Evolutionary conservation across 331 rosid genomes (phyloP).

Genomic region (Malus hybrid): DNA sequence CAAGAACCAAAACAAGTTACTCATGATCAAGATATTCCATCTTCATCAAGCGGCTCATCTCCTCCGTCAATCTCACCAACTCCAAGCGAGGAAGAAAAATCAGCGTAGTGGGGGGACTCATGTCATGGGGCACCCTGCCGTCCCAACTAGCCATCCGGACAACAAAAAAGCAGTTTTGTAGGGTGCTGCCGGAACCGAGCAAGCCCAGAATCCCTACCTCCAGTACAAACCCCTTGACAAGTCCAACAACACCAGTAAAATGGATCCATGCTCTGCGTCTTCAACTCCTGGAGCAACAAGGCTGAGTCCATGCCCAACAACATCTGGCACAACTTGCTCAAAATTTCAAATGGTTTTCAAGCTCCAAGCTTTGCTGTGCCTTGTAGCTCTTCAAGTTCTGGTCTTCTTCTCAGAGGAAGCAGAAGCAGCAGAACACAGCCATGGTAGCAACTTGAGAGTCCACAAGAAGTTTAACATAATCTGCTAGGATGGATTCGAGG

Average conservation of each 20-base stretch:
- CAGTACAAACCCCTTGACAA: conserved; percentile 37
- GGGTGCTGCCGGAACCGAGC: conserved; percentile 20
- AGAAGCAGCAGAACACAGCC: conserved; percentile 30
- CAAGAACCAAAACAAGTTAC: conserved; percentile 4
- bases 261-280: conserved; percentile 47
- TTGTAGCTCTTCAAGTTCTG: conserved; percentile 27
- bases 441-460: conserved; percentile 21
- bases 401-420: conserved; percentile 26
- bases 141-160: conserved; percentile 40
- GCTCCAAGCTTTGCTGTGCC: conserved; percentile 9
- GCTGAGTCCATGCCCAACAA: conserved; percentile 68
- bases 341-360: conserved; percentile 42
- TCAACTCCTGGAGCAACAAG: conserved; percentile 67
- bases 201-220: conserved; percentile 37
- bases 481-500: background rate
- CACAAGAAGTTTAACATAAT: conserved; percentile 27
- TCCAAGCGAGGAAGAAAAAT: background rate
- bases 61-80: background rate
- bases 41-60: background rate
- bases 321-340: conserved; percentile 63
- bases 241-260: conserved; percentile 31
- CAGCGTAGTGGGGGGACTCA: conserved; percentile 44
- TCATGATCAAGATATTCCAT: background rate
- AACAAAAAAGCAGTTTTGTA: conserved; percentile 45
- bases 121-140: conserved; percentile 48